A percentile compares a stretch with the other conserved stretches of the same genome.
phyloP scores from a whole-genome alignment of 257 asterid species.

The Solanum chilense region DNA sequence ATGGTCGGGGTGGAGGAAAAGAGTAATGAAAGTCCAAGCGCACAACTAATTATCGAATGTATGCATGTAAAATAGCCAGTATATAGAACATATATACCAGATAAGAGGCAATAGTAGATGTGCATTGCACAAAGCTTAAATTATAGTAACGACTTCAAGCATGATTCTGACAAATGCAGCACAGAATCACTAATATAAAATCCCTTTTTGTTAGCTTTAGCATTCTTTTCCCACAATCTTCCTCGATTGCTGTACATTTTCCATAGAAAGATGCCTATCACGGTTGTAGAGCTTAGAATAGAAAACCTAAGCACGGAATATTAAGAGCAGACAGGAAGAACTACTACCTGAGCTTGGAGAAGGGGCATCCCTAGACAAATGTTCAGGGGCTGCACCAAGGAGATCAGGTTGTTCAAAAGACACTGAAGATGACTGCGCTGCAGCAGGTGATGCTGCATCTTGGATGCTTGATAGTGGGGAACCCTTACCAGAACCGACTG shows the following conservation, averaged over 20 bases:
- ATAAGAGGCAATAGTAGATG: not conserved
- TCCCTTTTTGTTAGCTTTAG: not conserved
- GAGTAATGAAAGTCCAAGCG: not conserved
- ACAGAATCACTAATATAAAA: not conserved
- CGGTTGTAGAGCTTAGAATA: not conserved
- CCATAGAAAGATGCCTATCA: not conserved
- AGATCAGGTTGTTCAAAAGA: slow-evolving; percentile 18
- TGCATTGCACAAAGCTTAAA: not conserved
- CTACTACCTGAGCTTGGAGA: slow-evolving; percentile 62
- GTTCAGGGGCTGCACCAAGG: slow-evolving; percentile 5
- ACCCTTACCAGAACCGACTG: slow-evolving; percentile 15
- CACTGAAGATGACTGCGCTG: slow-evolving; percentile 30
- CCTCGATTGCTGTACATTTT: not conserved
- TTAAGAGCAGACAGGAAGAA: not conserved
- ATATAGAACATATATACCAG: not conserved
- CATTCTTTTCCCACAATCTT: not conserved
- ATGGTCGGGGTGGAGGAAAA: not conserved
- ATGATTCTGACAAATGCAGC: not conserved
- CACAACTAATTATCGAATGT: not conserved
- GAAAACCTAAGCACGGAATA: not conserved
- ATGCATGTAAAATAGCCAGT: not conserved
- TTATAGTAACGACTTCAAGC: not conserved
- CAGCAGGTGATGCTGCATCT: slow-evolving; percentile 34
- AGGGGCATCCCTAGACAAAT: slow-evolving; percentile 29
- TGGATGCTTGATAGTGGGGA: slow-evolving; percentile 28